These are phyloP conservation scores for Zizania palustris DNA, from an alignment of 202 grass and related monocot genomes.

Conservation along the genomic window DNA sequence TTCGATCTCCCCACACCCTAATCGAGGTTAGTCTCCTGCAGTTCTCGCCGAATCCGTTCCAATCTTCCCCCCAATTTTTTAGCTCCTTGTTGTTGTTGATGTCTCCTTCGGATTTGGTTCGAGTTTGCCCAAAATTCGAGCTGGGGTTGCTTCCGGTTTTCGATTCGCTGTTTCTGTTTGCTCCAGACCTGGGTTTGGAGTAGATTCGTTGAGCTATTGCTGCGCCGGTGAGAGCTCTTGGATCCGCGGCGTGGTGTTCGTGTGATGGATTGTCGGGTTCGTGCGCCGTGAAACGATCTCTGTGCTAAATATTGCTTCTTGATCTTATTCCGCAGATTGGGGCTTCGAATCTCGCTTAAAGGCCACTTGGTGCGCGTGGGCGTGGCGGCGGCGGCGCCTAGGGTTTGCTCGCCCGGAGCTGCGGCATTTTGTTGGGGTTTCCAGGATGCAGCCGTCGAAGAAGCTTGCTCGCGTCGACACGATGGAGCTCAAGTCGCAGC, in stretches of 20 bases:
- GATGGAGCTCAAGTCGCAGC: constrained; percentile 61
- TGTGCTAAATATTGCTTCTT: constrained; percentile 15
- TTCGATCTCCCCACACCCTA: neutral
- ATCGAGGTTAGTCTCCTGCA: constrained; percentile 29
- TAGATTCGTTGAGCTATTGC: neutral
- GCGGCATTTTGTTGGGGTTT: neutral
- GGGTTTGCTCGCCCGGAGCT: constrained; percentile 45
- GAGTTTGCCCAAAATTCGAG: constrained; percentile 1
- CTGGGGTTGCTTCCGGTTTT: neutral
- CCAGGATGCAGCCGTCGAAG: constrained; percentile 51
- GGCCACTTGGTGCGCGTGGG: neutral
- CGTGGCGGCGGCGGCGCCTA: constrained; percentile 19
- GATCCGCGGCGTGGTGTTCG: neutral
- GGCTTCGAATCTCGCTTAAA: neutral
- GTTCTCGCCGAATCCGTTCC: neutral
- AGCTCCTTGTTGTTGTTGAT: neutral
- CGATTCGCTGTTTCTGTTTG: neutral
- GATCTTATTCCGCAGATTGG: constrained; percentile 35
- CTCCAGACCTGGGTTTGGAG: neutral
- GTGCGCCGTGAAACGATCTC: neutral
- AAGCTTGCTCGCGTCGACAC: constrained; percentile 60
- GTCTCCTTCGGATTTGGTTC: neutral
- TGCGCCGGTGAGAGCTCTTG: neutral
- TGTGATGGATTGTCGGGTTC: neutral
- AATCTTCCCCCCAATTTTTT: neutral